A percentile compares a stretch with the other conserved stretches of the same genome.
These are phyloP conservation scores for Fusarium sp. DNA, from an alignment of 2,329 filamentous ascomycete species.

Conservation along the genomic window DNA sequence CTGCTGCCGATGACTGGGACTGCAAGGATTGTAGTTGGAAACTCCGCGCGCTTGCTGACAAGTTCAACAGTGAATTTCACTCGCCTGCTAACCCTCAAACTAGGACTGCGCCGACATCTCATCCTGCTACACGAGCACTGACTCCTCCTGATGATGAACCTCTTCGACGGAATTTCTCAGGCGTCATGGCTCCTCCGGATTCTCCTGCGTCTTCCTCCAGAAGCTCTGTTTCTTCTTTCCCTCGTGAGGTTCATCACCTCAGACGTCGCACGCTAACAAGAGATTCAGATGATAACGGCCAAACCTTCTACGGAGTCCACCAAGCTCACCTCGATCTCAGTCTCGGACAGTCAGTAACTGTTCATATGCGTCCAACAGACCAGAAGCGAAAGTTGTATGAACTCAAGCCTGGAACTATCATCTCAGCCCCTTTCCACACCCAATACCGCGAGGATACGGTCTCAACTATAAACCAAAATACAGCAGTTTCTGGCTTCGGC, in stretches of 20 bases:
- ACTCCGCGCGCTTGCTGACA: background rate
- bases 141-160: background rate
- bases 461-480: background rate
- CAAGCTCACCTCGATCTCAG: slow-evolving; percentile 15
- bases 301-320: slow-evolving; percentile 13
- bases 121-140: background rate
- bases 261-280: background rate
- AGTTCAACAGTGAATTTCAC: background rate
- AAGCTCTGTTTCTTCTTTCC: background rate
- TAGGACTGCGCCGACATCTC: background rate
- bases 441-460: slow-evolving; percentile 14
- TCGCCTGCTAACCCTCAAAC: background rate
- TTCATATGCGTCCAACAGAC: slow-evolving; percentile 22
- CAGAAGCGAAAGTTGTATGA: background rate
- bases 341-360: slow-evolving; percentile 7
- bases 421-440: slow-evolving; percentile 33
- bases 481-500: slow-evolving; percentile 21
- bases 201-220: background rate
- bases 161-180: background rate
- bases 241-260: background rate
- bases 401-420: slow-evolving; percentile 28
- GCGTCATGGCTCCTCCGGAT: background rate
- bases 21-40: slow-evolving; percentile 14
- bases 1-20: slow-evolving; percentile 11
- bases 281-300: background rate